Evolutionary conservation across 352 stramenopile species (phyloP).

Genomic region (Nothophytophthora sp.): DNA sequence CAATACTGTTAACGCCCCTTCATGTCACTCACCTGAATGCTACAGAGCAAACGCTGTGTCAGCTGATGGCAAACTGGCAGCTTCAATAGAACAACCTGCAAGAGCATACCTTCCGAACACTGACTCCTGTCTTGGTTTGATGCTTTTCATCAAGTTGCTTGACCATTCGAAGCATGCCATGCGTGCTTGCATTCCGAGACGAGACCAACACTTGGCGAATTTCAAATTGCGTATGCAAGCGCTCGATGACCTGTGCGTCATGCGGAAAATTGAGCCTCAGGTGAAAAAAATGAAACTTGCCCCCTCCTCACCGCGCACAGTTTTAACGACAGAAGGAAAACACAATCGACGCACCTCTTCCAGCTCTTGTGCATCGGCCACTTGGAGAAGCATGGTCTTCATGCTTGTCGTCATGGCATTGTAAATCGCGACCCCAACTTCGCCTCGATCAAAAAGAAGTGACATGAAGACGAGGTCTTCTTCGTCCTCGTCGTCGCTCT

Average conservation of each 20-base stretch:
- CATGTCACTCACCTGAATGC: slow-evolving; percentile 61
- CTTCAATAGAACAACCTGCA: not conserved
- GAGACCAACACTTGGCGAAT: slow-evolving; percentile 70
- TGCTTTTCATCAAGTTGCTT: slow-evolving; percentile 59
- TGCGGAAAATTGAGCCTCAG: too few relatives aligned
- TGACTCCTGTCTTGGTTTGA: slow-evolving; percentile 49
- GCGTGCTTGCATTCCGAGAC: slow-evolving; percentile 59
- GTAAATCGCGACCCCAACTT: slow-evolving; percentile 76
- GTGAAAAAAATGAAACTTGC: slow-evolving; percentile 1
- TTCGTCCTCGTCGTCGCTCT: slow-evolving; percentile 37
- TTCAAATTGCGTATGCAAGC: slow-evolving; percentile 71
- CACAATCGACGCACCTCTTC: slow-evolving; percentile 37
- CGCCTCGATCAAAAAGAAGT: slow-evolving; percentile 62
- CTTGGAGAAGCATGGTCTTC: slow-evolving; percentile 57
- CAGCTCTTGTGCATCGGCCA: slow-evolving; percentile 41
- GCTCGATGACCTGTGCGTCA: slow-evolving; percentile 66
- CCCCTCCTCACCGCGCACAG: too few relatives aligned
- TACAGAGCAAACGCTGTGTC: slow-evolving; percentile 14
- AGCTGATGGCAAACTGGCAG: slow-evolving; percentile 1
- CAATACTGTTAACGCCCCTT: too few relatives aligned
- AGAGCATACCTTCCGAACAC: slow-evolving; percentile 59
- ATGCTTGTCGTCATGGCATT: slow-evolving; percentile 67
- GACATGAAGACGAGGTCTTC: slow-evolving; percentile 72
- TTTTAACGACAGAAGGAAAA: too few relatives aligned
- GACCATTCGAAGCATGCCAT: slow-evolving; percentile 66